Conservation (phyloP, 805 yeast species). For the Kodamaea nitidulidarum region DNA sequence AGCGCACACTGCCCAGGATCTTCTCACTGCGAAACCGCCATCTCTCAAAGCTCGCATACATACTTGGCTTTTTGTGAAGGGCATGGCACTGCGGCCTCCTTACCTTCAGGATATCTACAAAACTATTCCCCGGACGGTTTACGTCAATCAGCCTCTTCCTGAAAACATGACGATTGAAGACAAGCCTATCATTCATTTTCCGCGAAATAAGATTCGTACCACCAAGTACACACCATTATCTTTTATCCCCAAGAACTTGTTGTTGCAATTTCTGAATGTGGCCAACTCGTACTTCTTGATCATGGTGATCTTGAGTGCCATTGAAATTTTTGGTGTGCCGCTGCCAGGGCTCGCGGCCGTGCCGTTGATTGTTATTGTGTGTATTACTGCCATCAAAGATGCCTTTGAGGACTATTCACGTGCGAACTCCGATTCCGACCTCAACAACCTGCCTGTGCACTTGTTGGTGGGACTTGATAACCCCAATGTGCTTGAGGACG, state of each 20-base stretch:
- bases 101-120: constrained; percentile 35
- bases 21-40: constrained; percentile 12
- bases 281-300: constrained; percentile 59
- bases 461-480: constrained; percentile 51
- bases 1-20: constrained; percentile 10
- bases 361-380: constrained; percentile 75
- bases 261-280: constrained; percentile 53
- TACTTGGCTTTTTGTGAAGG: constrained; percentile 15
- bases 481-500: constrained; percentile 52
- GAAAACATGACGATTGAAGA: constrained; percentile 27
- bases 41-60: constrained; percentile 12
- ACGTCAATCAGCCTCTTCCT: constrained; percentile 49
- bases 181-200: constrained; percentile 36
- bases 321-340: constrained; percentile 62
- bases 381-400: constrained; percentile 70
- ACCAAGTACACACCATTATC: constrained; percentile 59
- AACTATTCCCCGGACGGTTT: constrained; percentile 42
- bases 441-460: constrained; percentile 64
- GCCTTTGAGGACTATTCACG: constrained; percentile 75
- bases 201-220: constrained; percentile 58
- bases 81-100: constrained; percentile 27
- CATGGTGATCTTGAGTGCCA: constrained; percentile 49
- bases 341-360: constrained; percentile 74
- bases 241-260: constrained; percentile 53
- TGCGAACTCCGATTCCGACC: constrained; percentile 57